Evolutionary conservation across 176 grass and related monocot species (phyloP).

Genomic region (Eragrostis curvula): DNA sequence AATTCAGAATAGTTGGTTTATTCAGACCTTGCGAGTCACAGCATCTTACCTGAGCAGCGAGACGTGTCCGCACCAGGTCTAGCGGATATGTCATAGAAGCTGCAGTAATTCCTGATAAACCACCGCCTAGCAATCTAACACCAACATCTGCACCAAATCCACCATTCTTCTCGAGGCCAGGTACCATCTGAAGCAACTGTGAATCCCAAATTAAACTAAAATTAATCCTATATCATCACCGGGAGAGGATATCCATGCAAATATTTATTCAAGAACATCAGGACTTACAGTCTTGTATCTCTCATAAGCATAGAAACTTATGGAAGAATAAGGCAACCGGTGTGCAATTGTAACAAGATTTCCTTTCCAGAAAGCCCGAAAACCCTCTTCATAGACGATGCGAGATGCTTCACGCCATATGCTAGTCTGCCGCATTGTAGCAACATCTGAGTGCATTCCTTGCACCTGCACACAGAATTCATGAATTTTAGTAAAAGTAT

Average conservation of each 20-base stretch:
- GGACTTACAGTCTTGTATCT: conserved; percentile 78
- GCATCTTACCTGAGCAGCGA: conserved; percentile 82
- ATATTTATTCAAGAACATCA: not conserved
- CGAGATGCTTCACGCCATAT: conserved; percentile 85
- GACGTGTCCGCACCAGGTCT: conserved; percentile 86
- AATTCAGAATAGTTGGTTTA: conserved; percentile 5
- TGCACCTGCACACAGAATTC: conserved; percentile 61
- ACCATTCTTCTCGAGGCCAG: conserved; percentile 66
- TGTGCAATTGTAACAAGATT: conserved; percentile 97
- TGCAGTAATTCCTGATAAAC: conserved; percentile 93
- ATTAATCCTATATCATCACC: not conserved
- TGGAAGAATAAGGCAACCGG: conserved; percentile 91
- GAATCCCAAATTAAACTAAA: conserved; percentile 33
- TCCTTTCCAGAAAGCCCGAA: conserved; percentile 92
- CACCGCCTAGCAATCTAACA: conserved; percentile 74
- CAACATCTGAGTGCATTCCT: conserved; percentile 93
- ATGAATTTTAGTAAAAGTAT: not conserved
- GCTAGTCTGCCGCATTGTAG: conserved; percentile 66
- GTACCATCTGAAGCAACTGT: conserved; percentile 84
- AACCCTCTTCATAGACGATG: conserved; percentile 84
- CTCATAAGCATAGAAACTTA: conserved; percentile 90
- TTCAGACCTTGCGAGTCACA: not conserved
- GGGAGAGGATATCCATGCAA: conserved; percentile 5
- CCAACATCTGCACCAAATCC: conserved; percentile 74
- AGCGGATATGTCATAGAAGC: conserved; percentile 89